A percentile compares a stretch with the other conserved stretches of the same genome.
phyloP scores from a whole-genome alignment of 2,329 filamentous ascomycete species.

The Fusarium luffae region DNA sequence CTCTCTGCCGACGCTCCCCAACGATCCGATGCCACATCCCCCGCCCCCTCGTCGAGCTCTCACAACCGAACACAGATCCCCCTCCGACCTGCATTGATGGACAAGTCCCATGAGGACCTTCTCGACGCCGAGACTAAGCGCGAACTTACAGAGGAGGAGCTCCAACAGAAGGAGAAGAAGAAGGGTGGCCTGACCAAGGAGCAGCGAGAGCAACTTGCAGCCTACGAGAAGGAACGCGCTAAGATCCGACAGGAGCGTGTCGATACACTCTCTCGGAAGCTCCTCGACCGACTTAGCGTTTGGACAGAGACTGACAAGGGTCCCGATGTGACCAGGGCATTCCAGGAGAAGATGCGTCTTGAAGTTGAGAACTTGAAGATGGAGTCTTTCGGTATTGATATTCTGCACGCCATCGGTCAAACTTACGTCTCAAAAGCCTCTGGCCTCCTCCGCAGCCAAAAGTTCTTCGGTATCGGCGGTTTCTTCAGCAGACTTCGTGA shows the following conservation, averaged over 20 bases:
- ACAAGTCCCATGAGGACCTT: constrained; percentile 74
- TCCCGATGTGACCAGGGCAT: constrained; percentile 83
- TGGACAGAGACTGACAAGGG: constrained; percentile 98
- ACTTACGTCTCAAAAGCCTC: constrained; percentile 91
- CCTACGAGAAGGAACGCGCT: constrained; percentile 87
- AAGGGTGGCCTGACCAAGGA: constrained; percentile 89
- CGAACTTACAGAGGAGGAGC: constrained; percentile 71
- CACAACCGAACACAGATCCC: constrained; percentile 68
- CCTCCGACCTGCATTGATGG: constrained; percentile 86
- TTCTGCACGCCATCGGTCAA: constrained; percentile 91
- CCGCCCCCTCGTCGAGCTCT: constrained; percentile 57
- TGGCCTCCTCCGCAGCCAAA: constrained; percentile 91
- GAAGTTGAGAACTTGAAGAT: constrained; percentile 99
- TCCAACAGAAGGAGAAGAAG: constrained; percentile 75
- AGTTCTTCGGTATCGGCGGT: constrained; percentile 94
- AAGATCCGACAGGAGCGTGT: constrained; percentile 90
- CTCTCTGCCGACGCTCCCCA: constrained; percentile 38
- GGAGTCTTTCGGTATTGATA: constrained; percentile 97
- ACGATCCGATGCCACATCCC: constrained; percentile 52
- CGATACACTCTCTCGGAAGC: constrained; percentile 82
- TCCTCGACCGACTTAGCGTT: constrained; percentile 88
- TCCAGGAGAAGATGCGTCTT: constrained; percentile 92
- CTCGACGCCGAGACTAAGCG: constrained; percentile 68
- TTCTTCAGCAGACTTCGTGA: constrained; percentile 96
- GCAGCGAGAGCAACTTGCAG: constrained; percentile 89